phyloP scores from a whole-genome alignment of 441 rosid genomes.

The Erodium texanum region DNA sequence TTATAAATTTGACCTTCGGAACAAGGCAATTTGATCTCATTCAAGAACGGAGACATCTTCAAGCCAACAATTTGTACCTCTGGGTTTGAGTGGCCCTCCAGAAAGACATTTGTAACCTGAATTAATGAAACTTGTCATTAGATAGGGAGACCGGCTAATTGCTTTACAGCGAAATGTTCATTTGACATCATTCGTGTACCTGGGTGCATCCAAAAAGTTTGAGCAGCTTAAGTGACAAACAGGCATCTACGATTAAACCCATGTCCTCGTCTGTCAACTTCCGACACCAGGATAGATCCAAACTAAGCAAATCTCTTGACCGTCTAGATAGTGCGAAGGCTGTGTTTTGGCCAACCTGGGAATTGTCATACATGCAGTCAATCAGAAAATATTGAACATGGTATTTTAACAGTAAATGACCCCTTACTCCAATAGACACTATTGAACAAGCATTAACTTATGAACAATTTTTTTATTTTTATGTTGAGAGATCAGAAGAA shows the following conservation, averaged over 20 bases:
- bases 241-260: conserved; percentile 79
- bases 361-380: conserved; percentile 10
- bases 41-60: conserved; percentile 34
- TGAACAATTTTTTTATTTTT: background rate
- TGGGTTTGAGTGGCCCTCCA: conserved; percentile 48
- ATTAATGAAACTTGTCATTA: conserved; percentile 6
- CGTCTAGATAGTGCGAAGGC: conserved; percentile 56
- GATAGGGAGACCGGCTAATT: background rate
- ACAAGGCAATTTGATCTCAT: conserved; percentile 10
- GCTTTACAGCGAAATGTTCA: background rate
- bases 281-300: conserved; percentile 86
- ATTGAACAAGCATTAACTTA: background rate
- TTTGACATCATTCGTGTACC: conserved; percentile 29
- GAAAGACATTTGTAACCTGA: conserved; percentile 45
- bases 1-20: background rate
- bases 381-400: conserved; percentile 1
- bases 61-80: conserved; percentile 41
- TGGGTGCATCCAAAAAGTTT: conserved; percentile 85
- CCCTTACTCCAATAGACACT: background rate
- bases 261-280: conserved; percentile 51
- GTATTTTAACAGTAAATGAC: background rate
- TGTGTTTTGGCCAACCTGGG: conserved; percentile 60
- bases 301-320: conserved; percentile 37
- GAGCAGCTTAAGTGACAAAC: conserved; percentile 53
- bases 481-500: conserved; percentile 4